These are phyloP conservation scores for Aspergillus bertholletiae DNA, from an alignment of 495 filamentous ascomycete genomes.

Conservation along the genomic window DNA sequence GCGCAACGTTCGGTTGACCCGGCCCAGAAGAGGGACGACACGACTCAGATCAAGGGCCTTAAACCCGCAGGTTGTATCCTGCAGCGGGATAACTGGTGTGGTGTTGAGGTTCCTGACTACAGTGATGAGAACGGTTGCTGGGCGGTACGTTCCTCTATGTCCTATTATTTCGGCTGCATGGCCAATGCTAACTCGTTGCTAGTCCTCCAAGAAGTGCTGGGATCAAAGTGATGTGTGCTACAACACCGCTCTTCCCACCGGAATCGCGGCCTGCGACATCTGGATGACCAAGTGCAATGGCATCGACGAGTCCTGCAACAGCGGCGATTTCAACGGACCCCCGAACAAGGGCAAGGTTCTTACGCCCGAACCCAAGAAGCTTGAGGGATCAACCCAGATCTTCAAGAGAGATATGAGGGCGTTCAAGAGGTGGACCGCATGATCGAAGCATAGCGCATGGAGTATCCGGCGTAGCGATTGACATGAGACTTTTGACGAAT, in stretches of 20 bases:
- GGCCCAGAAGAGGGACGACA: not conserved
- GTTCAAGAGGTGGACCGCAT: not conserved
- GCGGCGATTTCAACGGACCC: slow-evolving; percentile 52
- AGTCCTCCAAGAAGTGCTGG: slow-evolving; percentile 51
- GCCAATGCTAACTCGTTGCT: not conserved
- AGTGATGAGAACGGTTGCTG: slow-evolving; percentile 56
- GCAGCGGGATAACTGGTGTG: slow-evolving; percentile 72
- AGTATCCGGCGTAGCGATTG: not conserved
- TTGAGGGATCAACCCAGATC: slow-evolving; percentile 2
- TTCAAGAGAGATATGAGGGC: not conserved
- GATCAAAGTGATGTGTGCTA: slow-evolving; percentile 56
- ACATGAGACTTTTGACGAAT: not conserved
- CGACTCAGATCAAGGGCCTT: slow-evolving; percentile 30
- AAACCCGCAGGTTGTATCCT: slow-evolving; percentile 53
- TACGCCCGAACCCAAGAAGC: slow-evolving; percentile 21
- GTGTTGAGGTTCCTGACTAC: slow-evolving; percentile 52
- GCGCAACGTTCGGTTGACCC: not conserved
- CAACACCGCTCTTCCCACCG: slow-evolving; percentile 52
- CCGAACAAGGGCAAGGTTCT: slow-evolving; percentile 50
- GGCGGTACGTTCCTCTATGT: slow-evolving; percentile 22
- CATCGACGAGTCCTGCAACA: slow-evolving; percentile 45
- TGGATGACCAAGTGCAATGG: slow-evolving; percentile 59
- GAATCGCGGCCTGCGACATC: slow-evolving; percentile 50
- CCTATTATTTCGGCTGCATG: not conserved
- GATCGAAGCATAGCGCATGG: not conserved